Conservation (phyloP, 139 green algal genomes). For the Marvania coccoides region DNA sequence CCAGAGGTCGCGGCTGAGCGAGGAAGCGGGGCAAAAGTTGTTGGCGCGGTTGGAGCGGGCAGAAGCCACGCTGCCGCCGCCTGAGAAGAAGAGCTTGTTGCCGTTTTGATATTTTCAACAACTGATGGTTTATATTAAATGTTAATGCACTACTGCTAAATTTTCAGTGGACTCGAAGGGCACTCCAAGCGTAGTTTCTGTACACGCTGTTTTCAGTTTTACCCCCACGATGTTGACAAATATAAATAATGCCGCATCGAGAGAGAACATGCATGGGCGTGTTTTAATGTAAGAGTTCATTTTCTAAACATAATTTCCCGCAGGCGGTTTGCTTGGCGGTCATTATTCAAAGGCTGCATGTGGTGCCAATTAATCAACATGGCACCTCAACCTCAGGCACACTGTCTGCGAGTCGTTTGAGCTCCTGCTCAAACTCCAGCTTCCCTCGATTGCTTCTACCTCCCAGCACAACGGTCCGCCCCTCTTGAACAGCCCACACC, state of each 20-base stretch:
- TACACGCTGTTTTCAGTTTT: not conserved
- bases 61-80: slow-evolving; percentile 13
- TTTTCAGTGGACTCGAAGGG: too few species aligned
- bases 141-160: not conserved
- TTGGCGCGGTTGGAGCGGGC: slow-evolving; percentile 12
- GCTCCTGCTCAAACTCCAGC: slow-evolving; percentile 60
- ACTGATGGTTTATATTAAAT: not conserved
- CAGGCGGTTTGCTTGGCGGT: too few species aligned
- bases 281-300: too few species aligned
- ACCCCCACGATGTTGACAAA: not conserved
- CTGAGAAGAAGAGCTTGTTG: not conserved
- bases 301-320: too few species aligned
- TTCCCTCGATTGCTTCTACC: slow-evolving; percentile 70
- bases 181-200: not conserved
- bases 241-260: not conserved
- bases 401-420: slow-evolving; percentile 52
- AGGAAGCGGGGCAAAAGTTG: not conserved
- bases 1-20: slow-evolving; percentile 8
- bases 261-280: too few species aligned
- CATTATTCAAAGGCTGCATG: too few species aligned
- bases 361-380: too few species aligned
- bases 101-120: slow-evolving; percentile 5
- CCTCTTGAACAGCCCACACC: slow-evolving; percentile 62
- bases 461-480: slow-evolving; percentile 45
- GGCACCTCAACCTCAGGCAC: too few species aligned